A percentile compares a stretch with the other conserved stretches of the same genome.
phyloP scores from a whole-genome alignment of 495 filamentous ascomycete species.

The Talaromyces thailandensis region DNA sequence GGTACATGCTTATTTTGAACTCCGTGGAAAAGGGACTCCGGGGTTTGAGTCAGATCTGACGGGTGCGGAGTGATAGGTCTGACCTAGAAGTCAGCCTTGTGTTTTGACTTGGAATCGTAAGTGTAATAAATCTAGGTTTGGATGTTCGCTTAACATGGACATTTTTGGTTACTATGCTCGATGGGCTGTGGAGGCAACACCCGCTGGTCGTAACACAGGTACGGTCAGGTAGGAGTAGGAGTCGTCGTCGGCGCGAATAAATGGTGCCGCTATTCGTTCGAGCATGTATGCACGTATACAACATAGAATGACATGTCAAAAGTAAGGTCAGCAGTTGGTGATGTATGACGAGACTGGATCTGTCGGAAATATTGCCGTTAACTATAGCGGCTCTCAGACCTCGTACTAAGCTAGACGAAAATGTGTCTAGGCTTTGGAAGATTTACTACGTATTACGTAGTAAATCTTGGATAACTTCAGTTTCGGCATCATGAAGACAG shows the following conservation, averaged over 20 bases:
- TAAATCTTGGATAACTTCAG: background rate
- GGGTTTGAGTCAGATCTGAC: background rate
- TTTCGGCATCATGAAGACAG: background rate
- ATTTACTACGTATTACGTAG: too few species aligned
- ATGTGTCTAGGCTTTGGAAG: background rate
- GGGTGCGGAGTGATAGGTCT: background rate
- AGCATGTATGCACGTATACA: background rate
- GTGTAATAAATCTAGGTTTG: background rate
- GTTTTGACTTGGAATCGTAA: background rate
- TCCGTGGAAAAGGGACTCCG: background rate
- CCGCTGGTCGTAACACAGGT: background rate
- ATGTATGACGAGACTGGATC: background rate
- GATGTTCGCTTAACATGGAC: background rate
- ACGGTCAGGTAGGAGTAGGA: too few species aligned
- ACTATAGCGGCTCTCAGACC: background rate
- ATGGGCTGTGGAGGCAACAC: background rate
- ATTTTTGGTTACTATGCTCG: background rate
- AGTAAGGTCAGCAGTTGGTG: background rate
- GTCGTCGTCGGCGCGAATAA: background rate
- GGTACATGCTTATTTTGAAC: background rate
- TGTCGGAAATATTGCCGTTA: background rate
- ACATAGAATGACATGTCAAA: background rate
- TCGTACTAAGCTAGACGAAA: background rate
- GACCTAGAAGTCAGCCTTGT: background rate
- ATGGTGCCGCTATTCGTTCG: background rate